Conservation (phyloP, 306 rosid genomes). For the Vigna unguiculata region DNA sequence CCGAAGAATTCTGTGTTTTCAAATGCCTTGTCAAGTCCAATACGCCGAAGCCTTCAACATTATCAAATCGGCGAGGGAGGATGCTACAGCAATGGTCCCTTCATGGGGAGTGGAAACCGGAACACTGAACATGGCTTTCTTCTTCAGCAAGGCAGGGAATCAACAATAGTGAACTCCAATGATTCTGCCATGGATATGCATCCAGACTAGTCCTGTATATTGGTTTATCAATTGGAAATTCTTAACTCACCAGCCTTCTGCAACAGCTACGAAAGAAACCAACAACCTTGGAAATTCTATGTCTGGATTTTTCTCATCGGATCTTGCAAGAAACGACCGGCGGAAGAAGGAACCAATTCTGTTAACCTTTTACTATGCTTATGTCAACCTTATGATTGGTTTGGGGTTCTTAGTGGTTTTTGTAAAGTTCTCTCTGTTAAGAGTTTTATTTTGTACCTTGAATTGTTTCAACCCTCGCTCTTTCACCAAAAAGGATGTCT, state of each 20-base stretch:
- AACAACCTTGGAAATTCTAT: constrained; percentile 32
- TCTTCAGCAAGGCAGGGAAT: constrained; percentile 61
- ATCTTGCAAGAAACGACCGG: constrained; percentile 39
- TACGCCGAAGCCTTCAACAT: constrained; percentile 75
- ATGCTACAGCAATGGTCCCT: constrained; percentile 45
- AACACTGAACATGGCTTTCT: constrained; percentile 57
- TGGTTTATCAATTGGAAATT: constrained; percentile 48
- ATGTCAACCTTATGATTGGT: constrained; percentile 44
- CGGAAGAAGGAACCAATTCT: constrained; percentile 39
- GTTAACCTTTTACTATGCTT: constrained; percentile 46
- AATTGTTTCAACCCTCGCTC: constrained; percentile 23
- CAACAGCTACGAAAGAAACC: constrained; percentile 36
- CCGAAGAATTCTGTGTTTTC: constrained; percentile 79
- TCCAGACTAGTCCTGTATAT: constrained; percentile 67
- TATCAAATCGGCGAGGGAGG: constrained; percentile 69
- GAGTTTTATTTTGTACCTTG: constrained; percentile 40
- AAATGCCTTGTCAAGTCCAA: constrained; percentile 80
- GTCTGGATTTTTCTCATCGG: constrained; percentile 37
- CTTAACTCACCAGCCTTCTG: constrained; percentile 40
- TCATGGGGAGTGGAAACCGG: constrained; percentile 63
- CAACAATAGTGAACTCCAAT: constrained; percentile 58
- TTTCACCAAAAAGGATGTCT: constrained; percentile 17
- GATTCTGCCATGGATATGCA: constrained; percentile 90
- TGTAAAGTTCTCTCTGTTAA: constrained; percentile 51
- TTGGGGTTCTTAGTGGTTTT: constrained; percentile 38